phyloP scores from a whole-genome alignment of 768 basidiomycete species.

The Collybiopsis confluens region DNA sequence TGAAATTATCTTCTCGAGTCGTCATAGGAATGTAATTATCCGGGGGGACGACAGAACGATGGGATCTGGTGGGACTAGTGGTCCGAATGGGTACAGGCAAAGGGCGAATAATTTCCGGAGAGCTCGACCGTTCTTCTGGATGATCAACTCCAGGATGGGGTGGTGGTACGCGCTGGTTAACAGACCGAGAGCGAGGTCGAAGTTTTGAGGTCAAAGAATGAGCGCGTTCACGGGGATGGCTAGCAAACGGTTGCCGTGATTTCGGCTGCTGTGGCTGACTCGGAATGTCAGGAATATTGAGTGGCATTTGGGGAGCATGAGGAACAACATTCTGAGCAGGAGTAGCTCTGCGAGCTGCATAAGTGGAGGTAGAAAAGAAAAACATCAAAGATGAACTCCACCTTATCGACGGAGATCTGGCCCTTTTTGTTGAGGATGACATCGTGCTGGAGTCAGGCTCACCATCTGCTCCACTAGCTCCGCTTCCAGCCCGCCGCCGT shows the following conservation, averaged over 20 bases:
- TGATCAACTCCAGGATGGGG: not conserved
- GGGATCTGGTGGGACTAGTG: not conserved
- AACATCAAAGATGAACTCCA: not conserved
- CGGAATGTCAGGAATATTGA: not conserved
- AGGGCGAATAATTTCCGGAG: conserved; percentile 4
- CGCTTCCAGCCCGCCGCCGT: not conserved
- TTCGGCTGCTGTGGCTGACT: not conserved
- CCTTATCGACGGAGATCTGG: conserved; percentile 1
- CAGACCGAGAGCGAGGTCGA: conserved; percentile 1
- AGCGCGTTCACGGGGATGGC: not conserved
- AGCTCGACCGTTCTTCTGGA: not conserved
- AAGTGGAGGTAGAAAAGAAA: not conserved
- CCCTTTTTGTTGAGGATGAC: not conserved
- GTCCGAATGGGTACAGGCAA: not conserved
- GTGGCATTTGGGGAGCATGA: not conserved
- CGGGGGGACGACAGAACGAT: not conserved
- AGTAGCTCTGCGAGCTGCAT: not conserved
- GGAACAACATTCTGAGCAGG: not conserved
- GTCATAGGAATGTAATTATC: conserved; percentile 8
- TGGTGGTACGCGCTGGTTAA: not conserved
- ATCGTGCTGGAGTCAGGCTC: not conserved
- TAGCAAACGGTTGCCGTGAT: not conserved
- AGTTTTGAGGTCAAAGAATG: not conserved
- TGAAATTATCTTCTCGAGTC: not conserved
- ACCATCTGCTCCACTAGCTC: not conserved